Evolutionary conservation across 208 protist genomes (phyloP).

Genomic region (Trypanosoma melophagium): DNA sequence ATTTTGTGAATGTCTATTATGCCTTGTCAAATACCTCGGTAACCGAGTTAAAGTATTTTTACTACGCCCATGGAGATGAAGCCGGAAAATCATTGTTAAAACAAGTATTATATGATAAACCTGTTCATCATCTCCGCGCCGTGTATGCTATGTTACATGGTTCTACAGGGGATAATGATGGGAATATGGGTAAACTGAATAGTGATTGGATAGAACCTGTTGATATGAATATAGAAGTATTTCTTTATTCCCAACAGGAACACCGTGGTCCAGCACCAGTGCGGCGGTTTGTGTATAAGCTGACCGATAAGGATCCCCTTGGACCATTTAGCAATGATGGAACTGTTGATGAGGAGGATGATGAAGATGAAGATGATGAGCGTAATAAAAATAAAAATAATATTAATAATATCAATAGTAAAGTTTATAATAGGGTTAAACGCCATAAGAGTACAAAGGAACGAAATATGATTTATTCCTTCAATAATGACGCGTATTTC

Average conservation of each 20-base stretch:
- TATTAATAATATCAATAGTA: background rate
- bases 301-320: conserved; percentile 31
- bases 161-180: background rate
- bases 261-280: conserved; percentile 22
- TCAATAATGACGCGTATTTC: conserved; percentile 7
- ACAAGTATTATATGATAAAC: background rate
- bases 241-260: conserved; percentile 28
- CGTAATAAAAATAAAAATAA: background rate
- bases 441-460: background rate
- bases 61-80: conserved; percentile 19
- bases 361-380: background rate
- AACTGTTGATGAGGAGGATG: conserved; percentile 4
- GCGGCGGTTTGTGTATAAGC: conserved; percentile 18
- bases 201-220: conserved; percentile 27
- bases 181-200: background rate
- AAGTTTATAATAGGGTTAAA: background rate
- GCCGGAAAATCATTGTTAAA: conserved; percentile 4
- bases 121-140: too few species aligned
- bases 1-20: conserved; percentile 55
- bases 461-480: conserved; percentile 5
- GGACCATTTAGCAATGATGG: conserved; percentile 35
- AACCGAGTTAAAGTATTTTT: conserved; percentile 48
- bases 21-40: conserved; percentile 43
- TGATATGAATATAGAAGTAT: conserved; percentile 31
- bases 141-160: too few species aligned